These are phyloP conservation scores for Rhizopogon sp. DNA, from an alignment of 768 basidiomycete genomes.

Conservation along the genomic window DNA sequence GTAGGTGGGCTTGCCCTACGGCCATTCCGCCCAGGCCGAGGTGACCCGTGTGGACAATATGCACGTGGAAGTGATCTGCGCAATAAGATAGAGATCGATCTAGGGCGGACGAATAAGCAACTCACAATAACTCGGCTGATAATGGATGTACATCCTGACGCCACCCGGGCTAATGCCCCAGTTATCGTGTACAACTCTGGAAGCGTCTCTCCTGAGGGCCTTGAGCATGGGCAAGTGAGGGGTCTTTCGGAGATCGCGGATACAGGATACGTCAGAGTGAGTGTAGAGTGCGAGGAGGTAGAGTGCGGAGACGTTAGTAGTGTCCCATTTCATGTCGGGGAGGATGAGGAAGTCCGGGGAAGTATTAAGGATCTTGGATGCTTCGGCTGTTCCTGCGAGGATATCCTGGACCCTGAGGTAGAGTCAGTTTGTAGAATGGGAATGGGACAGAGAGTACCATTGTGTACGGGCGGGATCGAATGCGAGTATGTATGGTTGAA, in stretches of 20 bases:
- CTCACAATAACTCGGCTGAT: conserved; percentile 94
- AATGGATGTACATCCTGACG: conserved; percentile 83
- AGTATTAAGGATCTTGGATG: conserved; percentile 64
- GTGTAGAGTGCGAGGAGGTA: conserved; percentile 82
- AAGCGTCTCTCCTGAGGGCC: conserved; percentile 55
- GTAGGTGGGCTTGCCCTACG: conserved; percentile 87
- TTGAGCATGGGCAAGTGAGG: conserved; percentile 64
- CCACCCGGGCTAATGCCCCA: conserved; percentile 64
- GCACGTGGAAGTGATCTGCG: conserved; percentile 91
- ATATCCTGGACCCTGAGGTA: conserved; percentile 77
- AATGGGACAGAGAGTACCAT: conserved; percentile 47
- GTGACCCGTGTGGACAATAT: conserved; percentile 76
- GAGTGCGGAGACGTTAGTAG: conserved; percentile 60
- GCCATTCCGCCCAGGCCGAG: conserved; percentile 59
- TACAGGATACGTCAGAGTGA: conserved; percentile 54
- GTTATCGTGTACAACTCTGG: conserved; percentile 45
- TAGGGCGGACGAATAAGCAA: conserved; percentile 3
- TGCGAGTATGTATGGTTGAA: conserved; percentile 72
- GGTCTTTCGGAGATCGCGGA: conserved; percentile 62
- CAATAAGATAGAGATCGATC: background rate
- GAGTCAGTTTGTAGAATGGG: background rate
- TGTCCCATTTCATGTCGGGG: conserved; percentile 98
- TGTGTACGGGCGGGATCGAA: conserved; percentile 74
- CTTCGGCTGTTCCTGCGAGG: conserved; percentile 70
- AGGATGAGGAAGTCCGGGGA: conserved; percentile 69